These are phyloP conservation scores for Pseudomassariella vexata DNA, from an alignment of 2,329 filamentous ascomycete species.

Conservation along the genomic window DNA sequence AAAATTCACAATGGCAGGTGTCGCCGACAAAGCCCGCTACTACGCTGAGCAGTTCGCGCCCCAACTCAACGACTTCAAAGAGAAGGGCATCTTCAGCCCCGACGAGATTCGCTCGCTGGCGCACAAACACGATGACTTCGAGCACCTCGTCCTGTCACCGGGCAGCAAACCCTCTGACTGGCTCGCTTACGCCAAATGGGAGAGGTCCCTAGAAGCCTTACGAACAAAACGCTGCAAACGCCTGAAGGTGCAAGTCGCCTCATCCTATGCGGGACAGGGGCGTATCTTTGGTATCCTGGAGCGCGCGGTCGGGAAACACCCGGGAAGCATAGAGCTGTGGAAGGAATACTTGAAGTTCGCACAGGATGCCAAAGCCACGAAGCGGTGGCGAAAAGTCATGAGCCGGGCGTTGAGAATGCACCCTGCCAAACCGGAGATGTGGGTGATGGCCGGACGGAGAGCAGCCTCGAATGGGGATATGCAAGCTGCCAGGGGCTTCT, in stretches of 20 bases:
- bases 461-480: slow-evolving; percentile 82
- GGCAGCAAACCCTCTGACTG: slow-evolving; percentile 74
- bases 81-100: slow-evolving; percentile 84
- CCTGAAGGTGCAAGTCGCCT: slow-evolving; percentile 65
- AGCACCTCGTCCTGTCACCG: slow-evolving; percentile 82
- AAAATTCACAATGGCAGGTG: slow-evolving; percentile 61
- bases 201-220: slow-evolving; percentile 65
- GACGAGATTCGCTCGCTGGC: slow-evolving; percentile 88
- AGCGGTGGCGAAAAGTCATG: slow-evolving; percentile 59
- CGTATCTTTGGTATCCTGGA: slow-evolving; percentile 88
- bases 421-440: slow-evolving; percentile 75
- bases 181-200: slow-evolving; percentile 73
- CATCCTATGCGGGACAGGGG: slow-evolving; percentile 67
- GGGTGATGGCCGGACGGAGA: slow-evolving; percentile 77
- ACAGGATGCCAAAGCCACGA: slow-evolving; percentile 58
- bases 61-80: slow-evolving; percentile 85
- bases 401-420: slow-evolving; percentile 75
- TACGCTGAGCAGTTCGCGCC: slow-evolving; percentile 89
- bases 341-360: slow-evolving; percentile 84
- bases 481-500: slow-evolving; percentile 75
- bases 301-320: slow-evolving; percentile 77
- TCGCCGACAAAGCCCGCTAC: slow-evolving; percentile 91
- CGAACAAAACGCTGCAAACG: slow-evolving; percentile 78
- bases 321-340: slow-evolving; percentile 78
- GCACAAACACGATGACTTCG: slow-evolving; percentile 85